Evolutionary conservation across 176 grass and related monocot genomes (phyloP).

Genomic region (Cenchrus fungigraminus): DNA sequence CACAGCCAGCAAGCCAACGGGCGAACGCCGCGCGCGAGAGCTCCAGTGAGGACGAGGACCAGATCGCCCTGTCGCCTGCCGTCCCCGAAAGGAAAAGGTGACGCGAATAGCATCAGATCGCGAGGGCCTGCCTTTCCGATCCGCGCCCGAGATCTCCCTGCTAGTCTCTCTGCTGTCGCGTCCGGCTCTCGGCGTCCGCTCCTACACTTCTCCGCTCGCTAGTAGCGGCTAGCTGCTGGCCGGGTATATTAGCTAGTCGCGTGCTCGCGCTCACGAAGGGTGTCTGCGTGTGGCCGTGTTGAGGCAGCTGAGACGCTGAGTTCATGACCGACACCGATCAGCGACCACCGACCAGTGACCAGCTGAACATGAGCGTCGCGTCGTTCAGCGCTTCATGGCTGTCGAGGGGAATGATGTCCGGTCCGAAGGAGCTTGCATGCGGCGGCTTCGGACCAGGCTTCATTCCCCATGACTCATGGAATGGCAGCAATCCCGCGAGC

Average conservation of each 20-base stretch:
- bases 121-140: neutral
- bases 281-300: too few species aligned
- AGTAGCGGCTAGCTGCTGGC: neutral
- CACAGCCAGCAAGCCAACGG: neutral
- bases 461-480: constrained; percentile 68
- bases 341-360: neutral
- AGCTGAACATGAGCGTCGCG: neutral
- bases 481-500: constrained; percentile 7
- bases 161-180: neutral
- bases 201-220: neutral
- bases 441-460: constrained; percentile 73
- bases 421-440: constrained; percentile 33
- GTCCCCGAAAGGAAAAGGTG: constrained; percentile 18
- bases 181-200: constrained; percentile 17
- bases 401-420: constrained; percentile 59
- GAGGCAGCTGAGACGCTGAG: neutral
- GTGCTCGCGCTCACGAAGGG: neutral
- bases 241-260: neutral
- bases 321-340: neutral
- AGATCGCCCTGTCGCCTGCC: constrained; percentile 25
- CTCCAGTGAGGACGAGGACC: neutral
- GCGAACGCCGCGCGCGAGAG: neutral
- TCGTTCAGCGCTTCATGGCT: constrained; percentile 38
- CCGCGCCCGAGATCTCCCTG: constrained; percentile 2
- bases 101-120: constrained; percentile 50